These are phyloP conservation scores for Saccharomyces hybrid DNA, from an alignment of 1,139 yeast genomes.

Conservation along the genomic window DNA sequence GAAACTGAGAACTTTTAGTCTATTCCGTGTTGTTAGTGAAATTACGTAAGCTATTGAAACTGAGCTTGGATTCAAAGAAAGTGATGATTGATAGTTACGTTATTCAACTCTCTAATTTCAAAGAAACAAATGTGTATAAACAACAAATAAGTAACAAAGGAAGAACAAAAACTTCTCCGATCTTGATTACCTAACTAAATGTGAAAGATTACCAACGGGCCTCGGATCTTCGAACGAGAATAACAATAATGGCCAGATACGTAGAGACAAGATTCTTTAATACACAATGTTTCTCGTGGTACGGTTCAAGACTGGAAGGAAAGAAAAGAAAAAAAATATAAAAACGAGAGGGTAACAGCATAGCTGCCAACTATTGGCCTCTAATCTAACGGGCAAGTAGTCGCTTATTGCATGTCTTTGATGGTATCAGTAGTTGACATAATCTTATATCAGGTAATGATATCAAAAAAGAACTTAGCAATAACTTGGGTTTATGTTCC, in stretches of 20 bases:
- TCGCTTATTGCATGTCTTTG: neutral
- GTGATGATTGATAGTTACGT: neutral
- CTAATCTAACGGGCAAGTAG: neutral
- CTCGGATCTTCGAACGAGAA: neutral
- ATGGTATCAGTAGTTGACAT: neutral
- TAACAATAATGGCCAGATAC: neutral
- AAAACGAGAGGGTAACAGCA: neutral
- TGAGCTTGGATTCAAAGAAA: neutral
- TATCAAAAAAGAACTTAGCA: neutral
- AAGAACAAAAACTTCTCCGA: neutral
- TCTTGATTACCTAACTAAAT: neutral
- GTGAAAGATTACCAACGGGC: neutral
- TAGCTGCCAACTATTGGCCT: neutral
- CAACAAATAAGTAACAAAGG: neutral
- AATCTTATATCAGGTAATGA: neutral
- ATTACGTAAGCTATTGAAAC: constrained; percentile 16
- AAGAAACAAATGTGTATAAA: neutral
- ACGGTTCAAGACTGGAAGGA: neutral
- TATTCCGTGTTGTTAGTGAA: neutral
- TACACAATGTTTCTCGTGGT: neutral
- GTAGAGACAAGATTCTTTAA: neutral
- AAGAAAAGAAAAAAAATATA: neutral
- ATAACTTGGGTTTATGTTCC: neutral
- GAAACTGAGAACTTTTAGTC: neutral
- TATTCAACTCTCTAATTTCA: neutral